A percentile compares a stretch with the other conserved stretches of the same genome.
These are phyloP conservation scores for Postia placenta DNA, from an alignment of 768 basidiomycete genomes.

Conservation along the genomic window DNA sequence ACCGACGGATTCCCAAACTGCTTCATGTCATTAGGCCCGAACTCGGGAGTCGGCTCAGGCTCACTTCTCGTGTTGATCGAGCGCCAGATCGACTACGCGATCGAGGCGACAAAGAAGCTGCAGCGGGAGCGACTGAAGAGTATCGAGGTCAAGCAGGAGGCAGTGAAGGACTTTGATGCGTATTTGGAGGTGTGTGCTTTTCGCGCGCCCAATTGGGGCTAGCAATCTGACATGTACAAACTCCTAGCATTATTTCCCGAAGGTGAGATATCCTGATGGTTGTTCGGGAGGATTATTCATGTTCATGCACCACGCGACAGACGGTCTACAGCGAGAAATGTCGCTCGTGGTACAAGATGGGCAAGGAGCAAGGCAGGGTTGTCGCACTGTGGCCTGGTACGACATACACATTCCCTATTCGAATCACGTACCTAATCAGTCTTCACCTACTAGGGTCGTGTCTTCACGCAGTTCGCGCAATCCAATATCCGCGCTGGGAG, in stretches of 20 bases:
- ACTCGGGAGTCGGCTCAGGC: slow-evolving; percentile 47
- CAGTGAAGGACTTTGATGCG: slow-evolving; percentile 56
- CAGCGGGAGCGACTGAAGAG: slow-evolving; percentile 58
- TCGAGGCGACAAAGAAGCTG: slow-evolving; percentile 49
- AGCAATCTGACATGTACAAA: no score
- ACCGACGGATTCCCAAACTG: slow-evolving; percentile 67
- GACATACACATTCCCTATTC: slow-evolving; percentile 9
- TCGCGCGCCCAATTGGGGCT: not conserved
- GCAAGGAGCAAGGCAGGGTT: slow-evolving; percentile 51
- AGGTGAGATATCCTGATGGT: slow-evolving; percentile 19
- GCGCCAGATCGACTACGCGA: slow-evolving; percentile 50
- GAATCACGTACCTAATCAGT: not conserved
- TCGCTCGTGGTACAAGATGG: slow-evolving; percentile 59
- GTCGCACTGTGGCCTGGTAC: slow-evolving; percentile 56
- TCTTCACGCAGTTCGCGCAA: slow-evolving; percentile 41
- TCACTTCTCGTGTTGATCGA: slow-evolving; percentile 52
- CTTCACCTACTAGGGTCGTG: slow-evolving; percentile 35
- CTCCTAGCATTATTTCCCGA: slow-evolving; percentile 43
- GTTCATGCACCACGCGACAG: no score
- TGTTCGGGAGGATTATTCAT: no score
- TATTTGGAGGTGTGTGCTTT: slow-evolving; percentile 43
- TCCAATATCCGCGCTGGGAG: slow-evolving; percentile 58
- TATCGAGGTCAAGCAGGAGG: slow-evolving; percentile 52
- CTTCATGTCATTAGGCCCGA: slow-evolving; percentile 55
- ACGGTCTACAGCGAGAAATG: slow-evolving; percentile 56